Evolutionary conservation across 495 filamentous ascomycete genomes (phyloP).

Genomic region (Penicillium bovifimosum): DNA sequence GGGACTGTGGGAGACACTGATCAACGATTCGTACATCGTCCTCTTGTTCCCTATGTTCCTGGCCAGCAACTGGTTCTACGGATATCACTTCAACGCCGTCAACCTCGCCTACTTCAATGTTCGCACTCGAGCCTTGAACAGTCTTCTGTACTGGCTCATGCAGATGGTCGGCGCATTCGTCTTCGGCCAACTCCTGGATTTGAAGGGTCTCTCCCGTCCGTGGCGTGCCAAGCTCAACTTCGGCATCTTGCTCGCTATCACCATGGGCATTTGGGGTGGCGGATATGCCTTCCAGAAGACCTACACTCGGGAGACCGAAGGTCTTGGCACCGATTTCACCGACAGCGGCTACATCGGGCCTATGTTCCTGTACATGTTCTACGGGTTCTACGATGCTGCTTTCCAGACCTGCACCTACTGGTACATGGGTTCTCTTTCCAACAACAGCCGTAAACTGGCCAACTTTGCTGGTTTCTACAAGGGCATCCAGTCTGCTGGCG

Average conservation of each 20-base stretch:
- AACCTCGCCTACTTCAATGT: conserved; percentile 70
- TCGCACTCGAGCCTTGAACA: conserved; percentile 78
- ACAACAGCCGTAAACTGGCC: conserved; percentile 85
- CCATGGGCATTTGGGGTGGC: conserved; percentile 81
- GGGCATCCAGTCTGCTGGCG: conserved; percentile 91
- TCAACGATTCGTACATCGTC: conserved; percentile 69
- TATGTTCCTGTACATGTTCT: conserved; percentile 91
- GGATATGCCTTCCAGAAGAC: conserved; percentile 72
- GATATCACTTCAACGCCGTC: conserved; percentile 48
- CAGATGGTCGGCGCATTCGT: conserved; percentile 82
- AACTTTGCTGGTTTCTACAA: conserved; percentile 97
- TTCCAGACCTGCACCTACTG: conserved; percentile 88
- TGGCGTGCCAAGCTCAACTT: conserved; percentile 71
- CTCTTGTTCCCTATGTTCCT: conserved; percentile 82
- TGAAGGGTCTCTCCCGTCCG: conserved; percentile 55
- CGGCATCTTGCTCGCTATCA: conserved; percentile 61
- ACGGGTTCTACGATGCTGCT: conserved; percentile 82
- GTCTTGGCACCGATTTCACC: conserved; percentile 56
- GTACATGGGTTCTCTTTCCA: conserved; percentile 90
- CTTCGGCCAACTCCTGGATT: conserved; percentile 73
- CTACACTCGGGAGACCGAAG: conserved; percentile 51
- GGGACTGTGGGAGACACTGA: conserved; percentile 72
- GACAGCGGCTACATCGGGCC: conserved; percentile 66
- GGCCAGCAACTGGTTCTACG: conserved; percentile 49
- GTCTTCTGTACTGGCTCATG: conserved; percentile 75